Evolutionary conservation across 768 basidiomycete species (phyloP), one percentile per base, ranked within the genome.

Genomic region (Mycena capillaripes): DNA sequence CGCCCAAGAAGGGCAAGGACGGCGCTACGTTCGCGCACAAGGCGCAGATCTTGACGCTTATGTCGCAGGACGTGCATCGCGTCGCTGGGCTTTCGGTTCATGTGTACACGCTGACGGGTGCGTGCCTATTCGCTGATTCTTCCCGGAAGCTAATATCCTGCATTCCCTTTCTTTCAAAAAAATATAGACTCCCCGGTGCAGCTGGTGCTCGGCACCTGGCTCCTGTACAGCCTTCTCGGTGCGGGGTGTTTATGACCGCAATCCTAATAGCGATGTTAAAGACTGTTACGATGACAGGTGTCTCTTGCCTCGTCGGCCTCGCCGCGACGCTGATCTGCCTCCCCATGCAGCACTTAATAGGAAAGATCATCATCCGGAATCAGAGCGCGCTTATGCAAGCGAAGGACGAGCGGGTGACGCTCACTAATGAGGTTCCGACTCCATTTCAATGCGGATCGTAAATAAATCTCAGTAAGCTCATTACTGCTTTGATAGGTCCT

Each of bases 371-470:
- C 42, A 34, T 70, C n/a, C 62, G 34, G 82, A 87, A 69, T 79
- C 81, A 69, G 23, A 29, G 19, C 9, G 42, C 60, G 25, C 55
- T 94, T 32, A 94, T 94, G 93, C 92, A 92, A 79, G 86, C 91
- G 19, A 86, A 91, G 34, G 93, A 94, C 72, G 91, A 93, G 77
- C 88, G 92, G 25, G 89, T 92, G 21, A 84, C 89, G 2, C 81
- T 93, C 34, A 94, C 92, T 91, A 94, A 93, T 76, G 93, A 94
- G 86, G 87, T 92, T 19, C 89, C 89, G 57, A 83, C 88, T 48
- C 89, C 65, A 89, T 89, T 81, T 65, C 56, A 12, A 34, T 21
- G 8, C 19, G 10, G 29, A 17, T 27, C 7, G 48, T 25, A 8
- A 5, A 56, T 56, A 11, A 9, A 12, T 9, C 9, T 21, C 36